Percentiles rank a stretch among this genome's conserved stretches.
Conservation (phyloP, 768 basidiomycete genomes). For the Tremella fuciformis region DNA sequence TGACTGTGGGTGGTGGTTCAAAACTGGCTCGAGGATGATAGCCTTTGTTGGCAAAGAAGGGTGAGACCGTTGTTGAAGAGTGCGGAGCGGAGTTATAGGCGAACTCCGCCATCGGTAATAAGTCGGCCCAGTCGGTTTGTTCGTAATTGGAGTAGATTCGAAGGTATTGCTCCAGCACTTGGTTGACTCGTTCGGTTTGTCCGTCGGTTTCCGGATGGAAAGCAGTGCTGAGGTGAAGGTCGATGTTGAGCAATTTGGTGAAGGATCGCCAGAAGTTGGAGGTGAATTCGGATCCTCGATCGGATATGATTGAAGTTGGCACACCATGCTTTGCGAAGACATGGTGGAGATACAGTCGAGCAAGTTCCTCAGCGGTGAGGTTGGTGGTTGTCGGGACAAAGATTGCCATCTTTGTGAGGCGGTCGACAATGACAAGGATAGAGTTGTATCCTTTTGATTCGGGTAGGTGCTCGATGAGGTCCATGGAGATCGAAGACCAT, state of each 20-base stretch:
- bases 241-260: conserved; percentile 33
- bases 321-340: conserved; percentile 16
- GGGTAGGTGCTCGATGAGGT: conserved; percentile 53
- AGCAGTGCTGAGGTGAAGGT: conserved; percentile 50
- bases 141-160: conserved; percentile 52
- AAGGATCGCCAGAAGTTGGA: conserved; percentile 50
- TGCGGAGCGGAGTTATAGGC: too few species aligned
- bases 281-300: conserved; percentile 15
- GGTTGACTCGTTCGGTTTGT: conserved; percentile 55
- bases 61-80: conserved; percentile 46
- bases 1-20: neutral
- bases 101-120: conserved; percentile 52
- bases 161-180: conserved; percentile 54
- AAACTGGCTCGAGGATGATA: conserved; percentile 7
- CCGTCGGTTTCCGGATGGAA: conserved; percentile 57
- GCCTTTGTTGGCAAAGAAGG: conserved; percentile 49
- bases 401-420: too few species aligned
- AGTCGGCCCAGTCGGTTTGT: conserved; percentile 50
- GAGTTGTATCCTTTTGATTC: conserved; percentile 47
- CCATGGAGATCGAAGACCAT: conserved; percentile 53
- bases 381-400: too few species aligned
- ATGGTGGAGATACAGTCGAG: conserved; percentile 11
- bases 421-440: too few species aligned
- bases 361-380: conserved; percentile 47
- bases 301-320: conserved; percentile 8